phyloP scores from a whole-genome alignment of 495 filamentous ascomycete species.

The Penicillium steckii region DNA sequence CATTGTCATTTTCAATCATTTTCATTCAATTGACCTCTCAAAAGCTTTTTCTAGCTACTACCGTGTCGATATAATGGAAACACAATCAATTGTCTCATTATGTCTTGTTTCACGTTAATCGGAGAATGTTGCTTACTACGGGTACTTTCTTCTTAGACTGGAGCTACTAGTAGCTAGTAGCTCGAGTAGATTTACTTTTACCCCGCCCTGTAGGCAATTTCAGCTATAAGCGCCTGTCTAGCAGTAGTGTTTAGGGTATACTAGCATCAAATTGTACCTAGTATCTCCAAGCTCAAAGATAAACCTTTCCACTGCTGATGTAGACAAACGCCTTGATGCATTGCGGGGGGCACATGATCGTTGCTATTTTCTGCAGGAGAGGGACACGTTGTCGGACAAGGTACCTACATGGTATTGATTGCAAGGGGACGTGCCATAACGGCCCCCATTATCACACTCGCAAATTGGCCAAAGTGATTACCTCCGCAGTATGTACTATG shows the following conservation, averaged over 20 bases:
- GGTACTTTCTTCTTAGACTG: too few relatives aligned
- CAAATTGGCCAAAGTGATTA: not conserved
- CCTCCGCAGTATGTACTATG: not conserved
- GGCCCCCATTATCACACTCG: not conserved
- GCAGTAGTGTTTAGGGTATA: too few relatives aligned
- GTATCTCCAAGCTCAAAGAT: constrained; percentile 15
- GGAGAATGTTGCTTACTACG: too few relatives aligned
- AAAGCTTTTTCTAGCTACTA: too few relatives aligned
- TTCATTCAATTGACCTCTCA: too few relatives aligned
- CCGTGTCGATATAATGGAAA: too few relatives aligned
- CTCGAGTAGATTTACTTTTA: not conserved
- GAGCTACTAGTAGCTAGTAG: too few relatives aligned
- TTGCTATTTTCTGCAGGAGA: constrained; percentile 12
- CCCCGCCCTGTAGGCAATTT: not conserved
- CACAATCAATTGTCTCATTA: not conserved
- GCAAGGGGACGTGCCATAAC: constrained; percentile 5
- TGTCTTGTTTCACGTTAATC: too few relatives aligned
- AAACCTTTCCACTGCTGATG: not conserved
- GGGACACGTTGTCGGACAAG: constrained; percentile 13
- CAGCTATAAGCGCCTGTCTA: not conserved
- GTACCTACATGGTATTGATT: not conserved
- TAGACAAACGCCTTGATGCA: constrained; percentile 4
- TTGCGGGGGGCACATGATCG: constrained; percentile 14
- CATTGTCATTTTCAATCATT: too few relatives aligned
- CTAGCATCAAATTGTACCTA: too few relatives aligned